Conservation (phyloP, 306 rosid genomes). For the Fagus sylvatica region DNA sequence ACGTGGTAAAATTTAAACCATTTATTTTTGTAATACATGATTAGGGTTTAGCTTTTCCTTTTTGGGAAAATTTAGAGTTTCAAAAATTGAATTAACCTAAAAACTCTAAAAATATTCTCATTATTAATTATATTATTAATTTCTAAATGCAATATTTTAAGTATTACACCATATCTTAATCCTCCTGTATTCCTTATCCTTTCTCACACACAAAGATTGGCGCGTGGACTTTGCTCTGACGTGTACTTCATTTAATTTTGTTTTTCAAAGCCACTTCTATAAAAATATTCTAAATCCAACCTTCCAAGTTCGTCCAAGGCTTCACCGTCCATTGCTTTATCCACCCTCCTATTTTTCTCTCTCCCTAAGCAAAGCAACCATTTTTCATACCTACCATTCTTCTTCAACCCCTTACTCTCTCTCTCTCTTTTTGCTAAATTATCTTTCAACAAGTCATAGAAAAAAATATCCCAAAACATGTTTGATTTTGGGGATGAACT, state of each 20-base stretch:
- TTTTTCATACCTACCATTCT: not conserved
- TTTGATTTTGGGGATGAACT: slow-evolving; percentile 64
- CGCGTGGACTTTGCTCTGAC: not conserved
- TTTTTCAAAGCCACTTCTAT: not conserved
- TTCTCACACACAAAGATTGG: not conserved
- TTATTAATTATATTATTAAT: too few species aligned
- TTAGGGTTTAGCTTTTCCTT: too few species aligned
- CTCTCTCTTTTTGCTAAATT: not conserved
- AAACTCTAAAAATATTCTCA: too few species aligned
- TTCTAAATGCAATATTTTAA: too few species aligned
- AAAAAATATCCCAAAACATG: slow-evolving; percentile 35
- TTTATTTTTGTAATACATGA: too few species aligned
- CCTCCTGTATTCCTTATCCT: too few species aligned
- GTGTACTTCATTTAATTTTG: not conserved
- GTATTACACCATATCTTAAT: too few species aligned
- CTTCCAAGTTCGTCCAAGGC: not conserved
- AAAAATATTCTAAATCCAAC: too few species aligned
- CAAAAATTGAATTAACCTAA: too few species aligned
- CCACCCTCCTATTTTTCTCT: slow-evolving; percentile 2
- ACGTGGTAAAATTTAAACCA: too few species aligned
- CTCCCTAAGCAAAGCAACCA: not conserved
- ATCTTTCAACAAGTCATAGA: not conserved
- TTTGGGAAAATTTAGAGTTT: too few species aligned
- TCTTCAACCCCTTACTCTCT: not conserved
- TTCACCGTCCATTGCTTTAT: not conserved